phyloP scores from a whole-genome alignment of 2,329 filamentous ascomycete species.

The Zymoseptoria pseudotritici region DNA sequence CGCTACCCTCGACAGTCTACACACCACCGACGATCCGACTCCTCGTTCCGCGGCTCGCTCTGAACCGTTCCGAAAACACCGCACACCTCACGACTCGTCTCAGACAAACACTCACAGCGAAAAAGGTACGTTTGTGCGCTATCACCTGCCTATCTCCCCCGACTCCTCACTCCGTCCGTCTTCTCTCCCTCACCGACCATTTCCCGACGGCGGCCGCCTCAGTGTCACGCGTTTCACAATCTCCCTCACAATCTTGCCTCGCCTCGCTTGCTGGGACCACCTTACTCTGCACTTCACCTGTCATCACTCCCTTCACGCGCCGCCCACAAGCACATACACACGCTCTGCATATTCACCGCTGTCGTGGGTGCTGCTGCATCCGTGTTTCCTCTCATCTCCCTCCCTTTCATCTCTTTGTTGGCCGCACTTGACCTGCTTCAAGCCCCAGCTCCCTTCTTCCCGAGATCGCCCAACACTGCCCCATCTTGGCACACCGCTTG shows the following conservation, averaged over 20 bases:
- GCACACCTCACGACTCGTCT: background rate
- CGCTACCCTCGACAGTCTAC: background rate
- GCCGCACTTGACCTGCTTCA: background rate
- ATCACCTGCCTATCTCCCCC: background rate
- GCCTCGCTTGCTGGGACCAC: background rate
- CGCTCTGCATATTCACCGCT: background rate
- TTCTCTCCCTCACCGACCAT: background rate
- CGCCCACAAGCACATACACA: background rate
- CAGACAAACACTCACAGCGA: background rate
- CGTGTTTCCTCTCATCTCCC: background rate
- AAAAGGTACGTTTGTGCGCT: background rate
- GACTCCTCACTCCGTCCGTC: too few species aligned
- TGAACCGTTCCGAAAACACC: background rate
- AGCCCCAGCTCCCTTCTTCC: background rate
- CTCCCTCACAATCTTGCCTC: background rate
- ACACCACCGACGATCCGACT: background rate
- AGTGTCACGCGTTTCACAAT: background rate
- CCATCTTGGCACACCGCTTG: conserved; percentile 4
- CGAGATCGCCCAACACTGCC: conserved; percentile 1
- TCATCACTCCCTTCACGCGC: too few species aligned
- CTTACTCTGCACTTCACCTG: background rate
- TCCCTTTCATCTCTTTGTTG: background rate
- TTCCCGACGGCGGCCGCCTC: background rate
- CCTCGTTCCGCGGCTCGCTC: background rate
- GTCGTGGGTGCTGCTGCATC: background rate